Evolutionary conservation across 805 yeast species (phyloP).

Genomic region (Wickerhamiella sergipiensis): DNA sequence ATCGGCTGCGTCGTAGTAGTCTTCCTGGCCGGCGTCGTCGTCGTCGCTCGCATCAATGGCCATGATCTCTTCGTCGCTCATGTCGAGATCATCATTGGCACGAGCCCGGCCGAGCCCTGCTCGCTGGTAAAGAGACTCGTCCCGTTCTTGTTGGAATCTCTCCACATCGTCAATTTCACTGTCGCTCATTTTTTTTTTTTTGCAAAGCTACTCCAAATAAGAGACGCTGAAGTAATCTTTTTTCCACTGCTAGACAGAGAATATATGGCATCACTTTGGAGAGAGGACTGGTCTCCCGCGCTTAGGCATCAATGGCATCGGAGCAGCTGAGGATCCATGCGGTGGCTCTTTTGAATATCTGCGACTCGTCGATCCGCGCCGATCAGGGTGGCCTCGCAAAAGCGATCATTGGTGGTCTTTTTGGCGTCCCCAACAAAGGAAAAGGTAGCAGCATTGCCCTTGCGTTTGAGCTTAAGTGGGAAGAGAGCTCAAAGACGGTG

Average conservation of each 20-base stretch:
- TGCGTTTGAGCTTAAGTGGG: constrained; percentile 15
- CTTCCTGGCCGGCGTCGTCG: constrained; percentile 18
- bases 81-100: constrained; percentile 21
- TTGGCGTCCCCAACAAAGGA: constrained; percentile 20
- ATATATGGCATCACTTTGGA: too few species aligned
- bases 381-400: constrained; percentile 2
- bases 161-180: constrained; percentile 17
- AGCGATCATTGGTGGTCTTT: constrained; percentile 23
- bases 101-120: constrained; percentile 10
- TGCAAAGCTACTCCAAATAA: background rate
- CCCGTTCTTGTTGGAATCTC: constrained; percentile 9
- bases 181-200: constrained; percentile 4
- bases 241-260: too few species aligned
- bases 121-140: constrained; percentile 7
- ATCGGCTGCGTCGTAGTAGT: constrained; percentile 38
- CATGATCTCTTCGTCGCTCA: constrained; percentile 47
- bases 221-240: background rate
- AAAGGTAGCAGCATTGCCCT: constrained; percentile 13
- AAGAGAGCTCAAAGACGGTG: constrained; percentile 5
- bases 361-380: constrained; percentile 24
- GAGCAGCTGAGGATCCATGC: constrained; percentile 19
- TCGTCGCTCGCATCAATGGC: constrained; percentile 28
- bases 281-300: too few species aligned
- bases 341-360: constrained; percentile 24
- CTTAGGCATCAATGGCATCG: background rate